Conservation (phyloP, 352 stramenopile species). For the Pythium catenulatum region DNA sequence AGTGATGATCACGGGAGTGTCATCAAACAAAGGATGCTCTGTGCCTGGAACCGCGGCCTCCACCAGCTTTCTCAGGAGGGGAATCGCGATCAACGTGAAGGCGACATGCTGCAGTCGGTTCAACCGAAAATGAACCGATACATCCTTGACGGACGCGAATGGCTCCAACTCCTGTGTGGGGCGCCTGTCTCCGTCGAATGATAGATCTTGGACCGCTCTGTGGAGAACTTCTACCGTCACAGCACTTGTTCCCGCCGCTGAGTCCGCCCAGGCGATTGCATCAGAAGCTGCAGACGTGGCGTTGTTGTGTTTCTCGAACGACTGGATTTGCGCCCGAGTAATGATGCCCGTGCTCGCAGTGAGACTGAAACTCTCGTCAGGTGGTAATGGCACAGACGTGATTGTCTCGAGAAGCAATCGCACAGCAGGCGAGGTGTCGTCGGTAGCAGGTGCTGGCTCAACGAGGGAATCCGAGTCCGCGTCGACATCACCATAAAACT, state of each 20-base stretch:
- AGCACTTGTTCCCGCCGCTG: neutral
- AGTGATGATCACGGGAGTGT: conserved; percentile 38
- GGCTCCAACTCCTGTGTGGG: neutral
- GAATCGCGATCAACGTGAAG: conserved; percentile 16
- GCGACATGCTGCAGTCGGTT: conserved; percentile 9
- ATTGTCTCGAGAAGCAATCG: no score
- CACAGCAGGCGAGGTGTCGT: no score
- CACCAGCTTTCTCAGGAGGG: neutral
- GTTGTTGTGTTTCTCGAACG: no score
- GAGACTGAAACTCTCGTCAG: no score
- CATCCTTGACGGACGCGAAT: neutral
- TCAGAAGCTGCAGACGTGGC: no score
- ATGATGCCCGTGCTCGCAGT: no score
- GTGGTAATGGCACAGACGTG: no score
- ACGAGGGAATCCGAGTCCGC: no score
- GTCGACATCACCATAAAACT: no score
- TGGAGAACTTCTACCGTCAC: neutral
- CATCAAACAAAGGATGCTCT: neutral
- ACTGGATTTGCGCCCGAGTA: no score
- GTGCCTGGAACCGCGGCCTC: neutral
- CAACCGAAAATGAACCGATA: neutral
- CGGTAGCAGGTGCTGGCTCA: no score
- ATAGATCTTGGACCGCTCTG: neutral
- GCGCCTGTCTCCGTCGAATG: neutral
- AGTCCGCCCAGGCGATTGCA: no score